phyloP scores from a whole-genome alignment of 257 asterid species.

The Eustoma russellianum region DNA sequence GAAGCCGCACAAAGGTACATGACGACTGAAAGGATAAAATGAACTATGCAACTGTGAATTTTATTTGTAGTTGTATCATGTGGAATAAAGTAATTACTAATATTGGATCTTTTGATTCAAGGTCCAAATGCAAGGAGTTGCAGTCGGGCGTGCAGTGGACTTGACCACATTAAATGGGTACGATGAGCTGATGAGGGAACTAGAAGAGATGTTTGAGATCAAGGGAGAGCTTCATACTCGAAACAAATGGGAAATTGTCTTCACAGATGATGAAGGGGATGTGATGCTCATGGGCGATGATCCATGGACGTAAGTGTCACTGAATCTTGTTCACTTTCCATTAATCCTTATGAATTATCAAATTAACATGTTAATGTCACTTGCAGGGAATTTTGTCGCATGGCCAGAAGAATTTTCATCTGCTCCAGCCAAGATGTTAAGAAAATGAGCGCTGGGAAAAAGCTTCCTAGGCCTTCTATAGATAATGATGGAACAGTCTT shows the following conservation, averaged over 20 bases:
- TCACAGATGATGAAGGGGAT: slow-evolving; percentile 92
- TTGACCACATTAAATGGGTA: slow-evolving; percentile 64
- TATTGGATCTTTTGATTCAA: slow-evolving; percentile 16
- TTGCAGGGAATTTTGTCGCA: slow-evolving; percentile 70
- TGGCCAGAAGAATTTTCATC: slow-evolving; percentile 69
- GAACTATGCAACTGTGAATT: neutral
- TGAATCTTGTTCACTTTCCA: neutral
- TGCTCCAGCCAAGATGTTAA: slow-evolving; percentile 71
- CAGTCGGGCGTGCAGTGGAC: slow-evolving; percentile 94
- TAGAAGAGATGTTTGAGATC: slow-evolving; percentile 81
- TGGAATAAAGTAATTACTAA: neutral
- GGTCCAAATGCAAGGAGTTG: slow-evolving; percentile 99
- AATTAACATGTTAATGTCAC: slow-evolving; percentile 8
- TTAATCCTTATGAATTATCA: neutral
- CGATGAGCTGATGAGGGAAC: slow-evolving; percentile 57
- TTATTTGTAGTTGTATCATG: too few species aligned
- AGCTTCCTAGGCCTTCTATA: slow-evolving; percentile 32
- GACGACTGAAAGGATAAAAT: neutral
- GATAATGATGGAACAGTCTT: slow-evolving; percentile 31
- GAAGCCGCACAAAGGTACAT: slow-evolving; percentile 92
- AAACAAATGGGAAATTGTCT: slow-evolving; percentile 75
- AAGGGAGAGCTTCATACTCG: slow-evolving; percentile 65
- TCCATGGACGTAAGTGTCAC: slow-evolving; percentile 89
- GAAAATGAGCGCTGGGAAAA: slow-evolving; percentile 53
- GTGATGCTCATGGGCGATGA: slow-evolving; percentile 94